Evolutionary conservation across 805 yeast species (phyloP), one percentile per base, ranked within the genome.

Genomic region (Hanseniaspora thailandica): DNA sequence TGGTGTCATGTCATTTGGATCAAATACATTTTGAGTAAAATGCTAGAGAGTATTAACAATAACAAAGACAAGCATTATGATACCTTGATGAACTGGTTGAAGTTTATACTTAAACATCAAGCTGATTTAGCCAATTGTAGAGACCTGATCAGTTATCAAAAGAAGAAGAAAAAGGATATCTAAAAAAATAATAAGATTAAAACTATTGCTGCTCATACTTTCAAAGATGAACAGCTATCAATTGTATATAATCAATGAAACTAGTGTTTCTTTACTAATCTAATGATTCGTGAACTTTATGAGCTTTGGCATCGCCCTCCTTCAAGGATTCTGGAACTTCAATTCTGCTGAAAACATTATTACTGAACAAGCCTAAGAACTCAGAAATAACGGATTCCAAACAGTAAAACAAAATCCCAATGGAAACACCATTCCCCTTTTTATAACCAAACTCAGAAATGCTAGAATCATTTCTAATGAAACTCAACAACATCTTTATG

Each of bases 341-440:
- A 34, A 58, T 50, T 2, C 33, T 47, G 10, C 60, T 34, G n/a
- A 58, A 47, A 15, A 64, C 49, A 46, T 60, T 59, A 17, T 59
- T 59, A 15, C 60, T 57, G 23, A 66, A 53, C 43, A 65, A 61
- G 12, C 31, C 40, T 44, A 65, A 66, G 7, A 63, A 40, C 4
- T 64, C 63, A 44, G 59, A 58, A 10, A 66, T 50, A 2, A 64
- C 64, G 33, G 59, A 60, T 36, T 60, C 61, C 36, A 67, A 58
- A 1, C 69, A 68, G 66, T 67, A 65, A 15, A 65, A 46, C 67
- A 68, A 64, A 26, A 67, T 64, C 17, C 68, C 69, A 22, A 67
- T 52, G 4, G 69, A 67, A 40, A 67, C 66, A 34, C 67, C 66
- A 3, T 58, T 43, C 6, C 53, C 31, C 12, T 47, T 43, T 26